Conservation (phyloP, 73 alveolate genomes). For the Stentor roeselii region DNA sequence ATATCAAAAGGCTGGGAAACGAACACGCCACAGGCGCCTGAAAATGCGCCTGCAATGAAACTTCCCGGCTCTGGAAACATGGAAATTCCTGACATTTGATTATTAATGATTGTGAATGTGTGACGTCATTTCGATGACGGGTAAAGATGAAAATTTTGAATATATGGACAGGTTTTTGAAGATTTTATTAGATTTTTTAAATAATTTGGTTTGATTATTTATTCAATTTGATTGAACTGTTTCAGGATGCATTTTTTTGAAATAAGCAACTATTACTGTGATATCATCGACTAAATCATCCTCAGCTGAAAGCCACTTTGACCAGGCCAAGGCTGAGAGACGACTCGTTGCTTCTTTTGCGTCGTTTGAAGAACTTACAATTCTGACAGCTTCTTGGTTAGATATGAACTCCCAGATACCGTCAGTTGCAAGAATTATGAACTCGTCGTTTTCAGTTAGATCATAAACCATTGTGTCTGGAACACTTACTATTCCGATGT, state of each 20-base stretch:
- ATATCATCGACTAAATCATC: conserved; percentile 18
- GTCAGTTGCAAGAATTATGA: conserved; percentile 43
- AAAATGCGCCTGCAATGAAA: background rate
- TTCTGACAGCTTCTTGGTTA: background rate
- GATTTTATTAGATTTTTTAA: too few species aligned
- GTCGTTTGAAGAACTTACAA: background rate
- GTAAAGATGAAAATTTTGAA: too few species aligned
- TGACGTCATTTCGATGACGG: too few species aligned
- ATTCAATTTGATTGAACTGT: too few species aligned
- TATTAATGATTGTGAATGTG: too few species aligned
- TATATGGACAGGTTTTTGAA: too few species aligned
- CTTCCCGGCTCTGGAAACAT: too few species aligned
- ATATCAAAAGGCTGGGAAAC: conserved; percentile 18
- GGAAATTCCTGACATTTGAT: too few species aligned
- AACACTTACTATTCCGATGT: background rate
- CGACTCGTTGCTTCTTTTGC: too few species aligned
- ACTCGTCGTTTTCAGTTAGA: conserved; percentile 54
- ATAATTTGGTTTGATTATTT: too few species aligned
- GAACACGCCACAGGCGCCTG: conserved; percentile 16
- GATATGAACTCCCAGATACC: conserved; percentile 16
- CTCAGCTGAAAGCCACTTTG: background rate
- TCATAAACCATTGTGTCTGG: too few species aligned
- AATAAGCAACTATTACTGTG: conserved; percentile 4
- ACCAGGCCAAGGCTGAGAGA: background rate
- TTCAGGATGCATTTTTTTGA: too few species aligned